These are phyloP conservation scores for Arthroderma sp. DNA, from an alignment of 2,329 filamentous ascomycete genomes.

Conservation along the genomic window DNA sequence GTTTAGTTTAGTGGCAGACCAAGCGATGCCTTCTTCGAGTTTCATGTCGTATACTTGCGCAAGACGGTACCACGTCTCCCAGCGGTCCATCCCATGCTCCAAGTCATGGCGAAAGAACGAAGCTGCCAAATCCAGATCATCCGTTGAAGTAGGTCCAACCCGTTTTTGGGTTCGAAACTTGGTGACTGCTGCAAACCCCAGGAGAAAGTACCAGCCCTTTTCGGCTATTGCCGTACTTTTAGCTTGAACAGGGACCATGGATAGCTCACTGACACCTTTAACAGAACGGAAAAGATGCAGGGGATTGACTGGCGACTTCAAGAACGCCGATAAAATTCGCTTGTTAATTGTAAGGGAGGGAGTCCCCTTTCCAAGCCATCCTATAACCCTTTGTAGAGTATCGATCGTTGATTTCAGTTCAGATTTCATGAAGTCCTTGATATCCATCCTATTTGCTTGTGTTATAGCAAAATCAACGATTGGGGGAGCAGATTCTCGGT, in stretches of 20 bases:
- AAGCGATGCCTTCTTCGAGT: conserved; percentile 72
- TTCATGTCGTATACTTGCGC: conserved; percentile 81
- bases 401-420: conserved; percentile 85
- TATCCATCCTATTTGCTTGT: conserved; percentile 68
- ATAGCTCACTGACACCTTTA: conserved; percentile 60
- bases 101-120: conserved; percentile 69
- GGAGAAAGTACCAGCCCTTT: conserved; percentile 82
- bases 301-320: conserved; percentile 75
- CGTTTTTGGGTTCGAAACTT: conserved; percentile 74
- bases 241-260: conserved; percentile 55
- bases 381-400: conserved; percentile 79
- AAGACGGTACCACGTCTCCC: conserved; percentile 84
- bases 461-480: conserved; percentile 73
- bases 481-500: conserved; percentile 65
- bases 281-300: conserved; percentile 67
- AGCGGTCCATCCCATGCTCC: conserved; percentile 66
- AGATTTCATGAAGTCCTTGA: conserved; percentile 84
- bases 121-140: conserved; percentile 70
- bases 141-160: conserved; percentile 63
- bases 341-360: conserved; percentile 77
- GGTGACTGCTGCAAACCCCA: conserved; percentile 75
- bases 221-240: conserved; percentile 59
- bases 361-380: conserved; percentile 57
- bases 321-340: conserved; percentile 64
- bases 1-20: conserved; percentile 85